phyloP scores from a whole-genome alignment of 176 grass and related monocot genomes.

The Juncus inflexus region DNA sequence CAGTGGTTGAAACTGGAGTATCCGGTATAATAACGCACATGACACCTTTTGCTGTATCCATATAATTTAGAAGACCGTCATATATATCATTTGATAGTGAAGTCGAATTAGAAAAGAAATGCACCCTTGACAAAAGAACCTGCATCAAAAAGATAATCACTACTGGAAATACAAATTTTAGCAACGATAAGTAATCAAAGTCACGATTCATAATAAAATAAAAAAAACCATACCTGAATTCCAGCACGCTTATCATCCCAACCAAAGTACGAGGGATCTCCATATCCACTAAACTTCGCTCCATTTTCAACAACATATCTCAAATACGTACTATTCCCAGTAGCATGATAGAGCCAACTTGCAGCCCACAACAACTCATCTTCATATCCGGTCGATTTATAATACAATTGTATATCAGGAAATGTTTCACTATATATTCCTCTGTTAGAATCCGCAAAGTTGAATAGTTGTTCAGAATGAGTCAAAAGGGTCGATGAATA shows the following conservation, averaged over 20 bases:
- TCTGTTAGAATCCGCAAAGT: slow-evolving; percentile 51
- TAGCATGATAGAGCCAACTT: slow-evolving; percentile 86
- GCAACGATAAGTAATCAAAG: slow-evolving; percentile 9
- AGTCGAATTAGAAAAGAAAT: slow-evolving; percentile 73
- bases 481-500: slow-evolving; percentile 84
- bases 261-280: slow-evolving; percentile 67
- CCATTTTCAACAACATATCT: slow-evolving; percentile 56
- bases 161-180: too few species aligned
- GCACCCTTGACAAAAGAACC: slow-evolving; percentile 90
- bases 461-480: slow-evolving; percentile 72
- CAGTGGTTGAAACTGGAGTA: slow-evolving; percentile 81
- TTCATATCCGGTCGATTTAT: slow-evolving; percentile 75
- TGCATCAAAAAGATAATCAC: slow-evolving; percentile 24
- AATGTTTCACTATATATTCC: slow-evolving; percentile 55
- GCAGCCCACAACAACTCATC: slow-evolving; percentile 89
- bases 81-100: slow-evolving; percentile 78
- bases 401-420: slow-evolving; percentile 51
- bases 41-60: slow-evolving; percentile 81
- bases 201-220: neutral
- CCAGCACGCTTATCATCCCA: slow-evolving; percentile 86
- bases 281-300: slow-evolving; percentile 47
- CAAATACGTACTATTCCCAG: slow-evolving; percentile 61
- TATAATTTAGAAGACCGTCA: slow-evolving; percentile 60
- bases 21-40: slow-evolving; percentile 92
- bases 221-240: slow-evolving; percentile 36